Evolutionary conservation across 164 flowering plant species (phyloP), one percentile per base, ranked within the genome.

Genomic region (Taxillus chinensis): DNA sequence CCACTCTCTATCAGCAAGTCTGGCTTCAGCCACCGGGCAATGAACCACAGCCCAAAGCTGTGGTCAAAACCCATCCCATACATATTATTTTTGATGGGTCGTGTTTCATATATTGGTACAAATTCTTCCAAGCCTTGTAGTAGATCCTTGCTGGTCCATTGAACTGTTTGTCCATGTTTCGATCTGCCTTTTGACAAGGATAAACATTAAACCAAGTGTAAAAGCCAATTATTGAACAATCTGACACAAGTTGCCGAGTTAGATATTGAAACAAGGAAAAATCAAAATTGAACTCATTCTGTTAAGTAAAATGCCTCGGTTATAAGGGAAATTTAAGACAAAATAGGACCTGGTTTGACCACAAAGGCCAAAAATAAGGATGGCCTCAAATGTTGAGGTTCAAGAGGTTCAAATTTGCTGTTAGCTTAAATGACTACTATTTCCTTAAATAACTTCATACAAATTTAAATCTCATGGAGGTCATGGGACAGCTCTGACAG

Each of bases 1-100:
- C 99, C 99, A 76, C 97, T 91, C 75, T 95, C 99, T 57, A 95
- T 89, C 96, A 95, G 82, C 60, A 95, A 60, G 48, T 89, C 93
- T 39, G 97, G 99, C 73, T 90, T 83, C 45, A 95, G 77, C 99
- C 99, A 89, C 14, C 79, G 77, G 3, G 97, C 75, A 61, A 95
- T 86, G 75, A 95, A 95, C 99, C 99, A 95, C 58, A 95, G 97
- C 60, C 99, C 99, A 67, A 90, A 95, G 80, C 99, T 95, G 72
- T 95, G 99, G 71, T 95, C 99, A 52, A 95, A 95, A 53, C 99
- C 99, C 99, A 95, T 95, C 58, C 97, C 99, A 74, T 72, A 84
- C 92, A 82, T 74, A 78, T 93, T 93, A 72, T 95, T 89, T 64
- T 83, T 87, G 7, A 95, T 95, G 4, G 99, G 99, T 5, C 99